A percentile compares a stretch with the other conserved stretches of the same genome.
phyloP scores from a whole-genome alignment of 768 basidiomycete genomes.

The Baorangia bicolor region DNA sequence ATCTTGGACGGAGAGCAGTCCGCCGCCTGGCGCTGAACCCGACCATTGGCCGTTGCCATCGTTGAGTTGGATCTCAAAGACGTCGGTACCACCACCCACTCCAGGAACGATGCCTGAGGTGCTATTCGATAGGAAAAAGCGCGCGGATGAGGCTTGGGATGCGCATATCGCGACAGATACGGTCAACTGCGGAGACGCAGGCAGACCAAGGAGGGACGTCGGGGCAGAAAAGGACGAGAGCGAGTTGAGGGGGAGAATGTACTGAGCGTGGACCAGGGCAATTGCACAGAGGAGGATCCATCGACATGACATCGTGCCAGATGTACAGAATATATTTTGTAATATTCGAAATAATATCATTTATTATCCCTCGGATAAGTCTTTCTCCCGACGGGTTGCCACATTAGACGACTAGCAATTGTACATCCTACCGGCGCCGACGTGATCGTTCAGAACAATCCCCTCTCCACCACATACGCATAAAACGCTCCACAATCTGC shows the following conservation, averaged over 20 bases:
- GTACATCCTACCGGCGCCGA: neutral
- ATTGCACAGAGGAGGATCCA: neutral
- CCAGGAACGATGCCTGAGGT: slow-evolving; percentile 38
- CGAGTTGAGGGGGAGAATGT: slow-evolving; percentile 37
- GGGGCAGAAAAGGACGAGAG: slow-evolving; percentile 33
- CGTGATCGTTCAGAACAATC: slow-evolving; percentile 1
- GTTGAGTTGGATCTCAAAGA: slow-evolving; percentile 47
- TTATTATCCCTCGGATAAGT: no score
- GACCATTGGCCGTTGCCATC: slow-evolving; percentile 55
- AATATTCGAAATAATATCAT: no score
- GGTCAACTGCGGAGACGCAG: slow-evolving; percentile 37
- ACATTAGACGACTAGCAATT: no score
- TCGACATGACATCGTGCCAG: no score
- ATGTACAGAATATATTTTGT: no score
- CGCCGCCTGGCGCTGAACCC: slow-evolving; percentile 46
- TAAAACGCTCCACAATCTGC: slow-evolving; percentile 12
- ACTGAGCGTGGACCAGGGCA: slow-evolving; percentile 11
- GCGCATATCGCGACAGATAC: slow-evolving; percentile 54
- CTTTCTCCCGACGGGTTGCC: no score
- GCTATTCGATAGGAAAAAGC: slow-evolving; percentile 61
- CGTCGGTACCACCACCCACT: slow-evolving; percentile 37
- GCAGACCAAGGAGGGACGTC: slow-evolving; percentile 41
- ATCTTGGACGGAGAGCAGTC: slow-evolving; percentile 48
- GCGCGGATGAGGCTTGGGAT: slow-evolving; percentile 34
- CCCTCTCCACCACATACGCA: slow-evolving; percentile 10